Evolutionary conservation across 139 green algal genomes (phyloP), one percentile per base, ranked within the genome.

Genomic region (Volvox africanus): DNA sequence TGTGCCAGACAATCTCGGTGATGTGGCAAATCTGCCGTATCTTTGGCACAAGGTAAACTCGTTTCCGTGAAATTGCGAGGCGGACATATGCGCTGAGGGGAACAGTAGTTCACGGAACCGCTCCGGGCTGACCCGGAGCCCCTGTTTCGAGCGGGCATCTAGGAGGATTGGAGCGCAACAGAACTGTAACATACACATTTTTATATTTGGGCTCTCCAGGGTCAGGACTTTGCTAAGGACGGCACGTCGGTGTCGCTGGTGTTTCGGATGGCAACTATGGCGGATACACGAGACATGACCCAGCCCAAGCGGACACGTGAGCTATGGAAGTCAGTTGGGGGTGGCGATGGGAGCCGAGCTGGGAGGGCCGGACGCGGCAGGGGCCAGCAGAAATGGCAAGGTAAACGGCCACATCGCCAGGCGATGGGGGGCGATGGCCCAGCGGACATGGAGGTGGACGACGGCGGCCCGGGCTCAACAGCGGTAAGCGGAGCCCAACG

Each of bases 21-120:
- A 90, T 85, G 21, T 94, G 1, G 82, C 80, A 37, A 94, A 95
- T 87, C 87, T 96, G 75, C 84, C 92, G 1, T 95, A 94, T 69
- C 73, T 98, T 65, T 98, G 97, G 97, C 94, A 97, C 93, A 96
- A 97, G 91, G 86, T 90, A 73, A 55, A 55, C 44, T 55, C 44
- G 44, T 55, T 55, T 55, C 44, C 44, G 9, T 55, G 44, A 55
- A 9, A 55, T 5, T 55, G 9, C 44, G 44, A n/a, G n/a, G n/a
- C 44, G 44, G 44, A 9, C 44, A 55, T 55, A 55, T 55, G 44
- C 9, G 5, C 44, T 55, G 44, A 55, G 44, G 44, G 44, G n/a
- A n/a, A n/a, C 44, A 55, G 9, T 55, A 55, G 44, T 55, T 55
- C 44, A 55, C 44, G 44, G 9, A 55, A 9, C 9, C 44, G 9